These are phyloP conservation scores for Mucor velutinosus DNA, from an alignment of 371 early-diverging fungal species.

Conservation along the genomic window DNA sequence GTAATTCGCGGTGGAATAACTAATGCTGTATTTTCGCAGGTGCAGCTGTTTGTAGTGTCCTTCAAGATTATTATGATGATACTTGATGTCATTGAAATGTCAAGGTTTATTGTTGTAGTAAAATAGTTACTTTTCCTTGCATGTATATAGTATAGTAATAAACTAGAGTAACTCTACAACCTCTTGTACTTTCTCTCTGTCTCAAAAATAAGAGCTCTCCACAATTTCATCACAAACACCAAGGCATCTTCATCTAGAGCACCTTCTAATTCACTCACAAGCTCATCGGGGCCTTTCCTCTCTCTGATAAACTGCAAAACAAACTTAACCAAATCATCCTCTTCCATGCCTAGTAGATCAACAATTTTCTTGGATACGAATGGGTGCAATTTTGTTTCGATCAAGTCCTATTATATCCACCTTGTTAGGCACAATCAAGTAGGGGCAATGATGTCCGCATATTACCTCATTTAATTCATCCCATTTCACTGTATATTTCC, in stretches of 20 bases:
- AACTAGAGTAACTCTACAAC: slow-evolving; percentile 13
- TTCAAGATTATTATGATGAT: too few species aligned
- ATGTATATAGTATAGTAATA: neutral
- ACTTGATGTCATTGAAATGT: neutral
- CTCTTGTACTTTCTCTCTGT: slow-evolving; percentile 64
- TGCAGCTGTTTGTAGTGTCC: too few species aligned
- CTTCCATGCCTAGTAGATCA: slow-evolving; percentile 75
- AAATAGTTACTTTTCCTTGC: neutral
- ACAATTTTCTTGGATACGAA: slow-evolving; percentile 80
- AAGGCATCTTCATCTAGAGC: slow-evolving; percentile 83
- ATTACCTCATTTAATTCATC: slow-evolving; percentile 72
- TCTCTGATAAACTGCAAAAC: slow-evolving; percentile 65
- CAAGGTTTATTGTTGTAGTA: neutral
- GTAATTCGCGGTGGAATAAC: too few species aligned
- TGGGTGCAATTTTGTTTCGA: slow-evolving; percentile 68
- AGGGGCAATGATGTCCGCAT: neutral
- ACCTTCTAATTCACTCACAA: slow-evolving; percentile 71
- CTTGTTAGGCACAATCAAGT: too few species aligned
- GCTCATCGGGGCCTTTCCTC: slow-evolving; percentile 52
- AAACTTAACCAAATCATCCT: slow-evolving; percentile 72
- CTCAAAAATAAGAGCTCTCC: slow-evolving; percentile 86
- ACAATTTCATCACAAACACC: slow-evolving; percentile 80
- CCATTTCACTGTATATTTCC: slow-evolving; percentile 80
- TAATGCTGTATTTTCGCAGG: too few species aligned
- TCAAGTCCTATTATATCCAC: slow-evolving; percentile 35